Evolutionary conservation across 345 rosid genomes (phyloP).

Genomic region (Erodium maritimum): DNA sequence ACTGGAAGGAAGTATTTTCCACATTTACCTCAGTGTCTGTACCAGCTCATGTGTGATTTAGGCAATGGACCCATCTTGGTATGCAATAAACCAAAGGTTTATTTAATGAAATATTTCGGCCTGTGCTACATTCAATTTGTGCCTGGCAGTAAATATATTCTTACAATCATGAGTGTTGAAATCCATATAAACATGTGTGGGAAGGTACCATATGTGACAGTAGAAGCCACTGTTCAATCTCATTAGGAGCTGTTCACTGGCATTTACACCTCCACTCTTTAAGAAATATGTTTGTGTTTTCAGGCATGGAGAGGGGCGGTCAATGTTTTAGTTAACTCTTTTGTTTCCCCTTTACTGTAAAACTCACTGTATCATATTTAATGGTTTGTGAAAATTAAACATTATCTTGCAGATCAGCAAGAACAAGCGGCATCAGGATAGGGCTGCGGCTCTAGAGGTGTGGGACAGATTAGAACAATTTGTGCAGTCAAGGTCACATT

Average conservation of each 20-base stretch:
- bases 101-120: not conserved
- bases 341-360: too few species aligned
- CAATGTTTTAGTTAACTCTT: not conserved
- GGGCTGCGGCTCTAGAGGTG: slow-evolving; percentile 94
- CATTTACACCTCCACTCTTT: not conserved
- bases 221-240: not conserved
- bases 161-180: not conserved
- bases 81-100: not conserved
- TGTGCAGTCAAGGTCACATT: slow-evolving; percentile 73
- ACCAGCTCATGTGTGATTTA: too few species aligned
- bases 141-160: too few species aligned
- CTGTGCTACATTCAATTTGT: too few species aligned
- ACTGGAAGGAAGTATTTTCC: not conserved
- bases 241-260: not conserved
- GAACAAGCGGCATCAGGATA: slow-evolving; percentile 88
- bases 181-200: not conserved
- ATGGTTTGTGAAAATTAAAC: not conserved
- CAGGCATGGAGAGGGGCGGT: not conserved
- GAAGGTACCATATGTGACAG: not conserved
- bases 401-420: slow-evolving; percentile 69
- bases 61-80: not conserved
- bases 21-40: not conserved
- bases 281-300: not conserved
- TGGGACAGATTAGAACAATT: slow-evolving; percentile 92
- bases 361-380: too few species aligned